Conservation (phyloP, 202 grass and related monocot genomes). For the Schoenoplectus triqueter region DNA sequence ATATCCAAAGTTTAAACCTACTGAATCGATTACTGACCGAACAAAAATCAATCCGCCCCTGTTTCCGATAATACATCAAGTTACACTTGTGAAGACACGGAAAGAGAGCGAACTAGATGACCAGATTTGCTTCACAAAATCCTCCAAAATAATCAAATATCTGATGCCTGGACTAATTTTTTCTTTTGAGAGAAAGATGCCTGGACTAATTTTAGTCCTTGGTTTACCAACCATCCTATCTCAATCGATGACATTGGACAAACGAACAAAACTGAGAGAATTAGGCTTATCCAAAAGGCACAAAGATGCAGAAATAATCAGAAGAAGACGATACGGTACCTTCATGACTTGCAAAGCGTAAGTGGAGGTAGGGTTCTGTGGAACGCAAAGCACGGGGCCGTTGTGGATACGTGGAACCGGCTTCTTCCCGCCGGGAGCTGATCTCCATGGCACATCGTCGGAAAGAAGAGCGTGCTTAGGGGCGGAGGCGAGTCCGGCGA, state of each 20-base stretch:
- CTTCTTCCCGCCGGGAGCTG: conserved; percentile 49
- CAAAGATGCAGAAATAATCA: background rate
- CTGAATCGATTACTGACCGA: no score
- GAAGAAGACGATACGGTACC: conserved; percentile 34
- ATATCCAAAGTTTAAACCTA: no score
- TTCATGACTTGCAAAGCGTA: conserved; percentile 96
- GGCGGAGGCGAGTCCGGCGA: conserved; percentile 22
- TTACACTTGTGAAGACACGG: no score
- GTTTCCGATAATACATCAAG: no score
- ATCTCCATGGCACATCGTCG: conserved; percentile 91
- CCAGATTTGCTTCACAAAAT: no score
- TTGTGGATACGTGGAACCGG: conserved; percentile 85
- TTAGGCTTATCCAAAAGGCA: background rate
- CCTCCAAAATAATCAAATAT: background rate
- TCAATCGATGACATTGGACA: background rate
- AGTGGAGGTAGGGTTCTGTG: conserved; percentile 55
- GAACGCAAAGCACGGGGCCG: conserved; percentile 66
- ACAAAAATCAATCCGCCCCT: no score
- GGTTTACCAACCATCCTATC: background rate
- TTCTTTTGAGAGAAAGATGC: background rate
- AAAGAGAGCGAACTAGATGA: no score
- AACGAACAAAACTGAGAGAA: background rate
- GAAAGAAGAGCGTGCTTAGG: conserved; percentile 68
- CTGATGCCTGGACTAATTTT: background rate
- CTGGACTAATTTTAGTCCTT: background rate